These are phyloP conservation scores for Talaromyces sp. DNA, from an alignment of 2,329 filamentous ascomycete genomes.

Conservation along the genomic window DNA sequence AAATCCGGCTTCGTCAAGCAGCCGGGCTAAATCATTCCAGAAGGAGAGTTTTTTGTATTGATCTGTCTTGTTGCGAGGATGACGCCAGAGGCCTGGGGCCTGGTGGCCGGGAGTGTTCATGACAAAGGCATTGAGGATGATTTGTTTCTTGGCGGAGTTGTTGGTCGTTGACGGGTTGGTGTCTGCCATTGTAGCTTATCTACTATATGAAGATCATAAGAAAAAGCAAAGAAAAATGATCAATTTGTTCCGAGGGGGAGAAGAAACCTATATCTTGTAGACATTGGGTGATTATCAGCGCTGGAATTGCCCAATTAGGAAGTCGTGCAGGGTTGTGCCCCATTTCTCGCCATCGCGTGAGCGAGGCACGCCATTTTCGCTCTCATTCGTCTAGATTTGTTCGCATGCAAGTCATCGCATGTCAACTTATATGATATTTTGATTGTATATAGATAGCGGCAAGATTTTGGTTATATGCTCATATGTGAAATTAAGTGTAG, in stretches of 20 bases:
- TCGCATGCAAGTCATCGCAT: neutral
- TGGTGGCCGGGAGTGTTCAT: conserved; percentile 49
- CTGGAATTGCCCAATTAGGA: neutral
- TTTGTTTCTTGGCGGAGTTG: conserved; percentile 8
- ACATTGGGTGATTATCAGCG: neutral
- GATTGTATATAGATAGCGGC: neutral
- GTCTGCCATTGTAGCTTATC: neutral
- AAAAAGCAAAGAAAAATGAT: neutral
- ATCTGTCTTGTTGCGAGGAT: conserved; percentile 33
- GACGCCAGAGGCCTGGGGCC: conserved; percentile 29
- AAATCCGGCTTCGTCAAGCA: conserved; percentile 49
- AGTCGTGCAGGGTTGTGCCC: conserved; percentile 1
- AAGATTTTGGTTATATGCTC: neutral
- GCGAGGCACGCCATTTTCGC: conserved; percentile 8
- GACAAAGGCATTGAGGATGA: conserved; percentile 45
- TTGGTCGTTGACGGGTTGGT: neutral
- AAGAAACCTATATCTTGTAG: neutral
- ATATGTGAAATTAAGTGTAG: neutral
- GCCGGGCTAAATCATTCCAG: conserved; percentile 48
- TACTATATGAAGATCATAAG: too few relatives aligned
- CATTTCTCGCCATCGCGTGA: conserved; percentile 8
- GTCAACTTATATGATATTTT: neutral
- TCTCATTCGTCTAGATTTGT: neutral
- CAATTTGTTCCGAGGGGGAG: neutral
- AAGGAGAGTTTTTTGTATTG: conserved; percentile 44